Evolutionary conservation across 2,329 filamentous ascomycete genomes (phyloP).

Genomic region (Colletotrichum phormii): DNA sequence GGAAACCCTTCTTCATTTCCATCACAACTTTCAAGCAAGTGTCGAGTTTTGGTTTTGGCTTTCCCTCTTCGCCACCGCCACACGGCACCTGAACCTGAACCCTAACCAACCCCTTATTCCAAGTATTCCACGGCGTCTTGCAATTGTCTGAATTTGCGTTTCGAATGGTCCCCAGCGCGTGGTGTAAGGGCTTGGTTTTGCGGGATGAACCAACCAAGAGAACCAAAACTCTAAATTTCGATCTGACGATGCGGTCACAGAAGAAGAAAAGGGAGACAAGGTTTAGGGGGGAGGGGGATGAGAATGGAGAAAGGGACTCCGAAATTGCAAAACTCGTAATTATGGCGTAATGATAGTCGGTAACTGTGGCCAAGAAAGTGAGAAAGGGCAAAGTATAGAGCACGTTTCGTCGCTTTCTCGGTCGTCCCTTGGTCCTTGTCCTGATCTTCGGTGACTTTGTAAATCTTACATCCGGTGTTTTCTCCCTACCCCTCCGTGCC

Average conservation of each 20-base stretch:
- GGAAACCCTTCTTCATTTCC: neutral
- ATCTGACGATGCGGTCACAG: neutral
- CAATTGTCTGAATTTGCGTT: neutral
- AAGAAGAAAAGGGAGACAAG: neutral
- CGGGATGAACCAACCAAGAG: slow-evolving; percentile 28
- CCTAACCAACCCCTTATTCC: neutral
- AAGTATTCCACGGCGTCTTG: slow-evolving; percentile 5
- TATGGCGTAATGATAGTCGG: neutral
- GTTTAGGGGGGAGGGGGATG: neutral
- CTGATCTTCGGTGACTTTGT: slow-evolving; percentile 20
- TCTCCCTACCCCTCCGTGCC: neutral
- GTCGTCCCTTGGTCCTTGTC: slow-evolving; percentile 18
- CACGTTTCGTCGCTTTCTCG: slow-evolving; percentile 22
- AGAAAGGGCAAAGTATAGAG: neutral
- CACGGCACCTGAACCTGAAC: neutral
- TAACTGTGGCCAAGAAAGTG: neutral
- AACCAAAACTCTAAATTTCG: neutral
- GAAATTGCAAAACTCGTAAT: neutral
- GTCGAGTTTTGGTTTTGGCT: neutral
- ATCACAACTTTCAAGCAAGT: neutral
- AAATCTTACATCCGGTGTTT: neutral
- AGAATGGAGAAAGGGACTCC: neutral
- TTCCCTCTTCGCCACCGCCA: slow-evolving; percentile 9
- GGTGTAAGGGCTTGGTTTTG: slow-evolving; percentile 8
- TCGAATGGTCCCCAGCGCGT: neutral